These are phyloP conservation scores for Arthrobotrys pseudoclavata DNA, from an alignment of 2,329 filamentous ascomycete genomes.

Conservation along the genomic window DNA sequence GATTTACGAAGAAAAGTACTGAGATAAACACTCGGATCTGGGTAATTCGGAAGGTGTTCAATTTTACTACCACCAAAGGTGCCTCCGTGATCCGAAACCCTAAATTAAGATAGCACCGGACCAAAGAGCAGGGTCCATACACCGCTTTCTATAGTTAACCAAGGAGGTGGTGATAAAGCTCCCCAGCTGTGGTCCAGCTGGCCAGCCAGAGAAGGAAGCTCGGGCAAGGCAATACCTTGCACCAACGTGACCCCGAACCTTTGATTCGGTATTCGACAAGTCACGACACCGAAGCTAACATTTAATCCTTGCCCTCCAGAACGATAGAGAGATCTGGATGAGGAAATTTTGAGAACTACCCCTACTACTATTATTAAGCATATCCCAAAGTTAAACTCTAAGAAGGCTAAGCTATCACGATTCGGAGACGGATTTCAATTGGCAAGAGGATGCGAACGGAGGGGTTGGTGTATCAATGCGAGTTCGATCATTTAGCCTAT, in stretches of 20 bases:
- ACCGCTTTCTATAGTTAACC: background rate
- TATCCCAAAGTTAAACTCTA: background rate
- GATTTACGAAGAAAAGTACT: too few species aligned
- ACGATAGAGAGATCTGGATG: background rate
- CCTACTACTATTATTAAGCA: background rate
- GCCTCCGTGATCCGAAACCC: background rate
- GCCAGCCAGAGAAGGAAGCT: conserved; percentile 31
- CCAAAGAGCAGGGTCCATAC: too few species aligned
- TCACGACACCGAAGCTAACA: conserved; percentile 36
- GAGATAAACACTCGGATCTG: too few species aligned
- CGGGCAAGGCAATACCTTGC: conserved; percentile 22
- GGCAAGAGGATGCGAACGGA: conserved; percentile 37
- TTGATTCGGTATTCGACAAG: conserved; percentile 40
- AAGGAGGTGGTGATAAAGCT: background rate
- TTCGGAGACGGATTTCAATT: conserved; percentile 11
- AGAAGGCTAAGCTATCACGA: conserved; percentile 13
- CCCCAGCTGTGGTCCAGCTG: background rate
- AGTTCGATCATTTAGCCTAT: conserved; percentile 22
- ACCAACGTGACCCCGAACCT: conserved; percentile 37
- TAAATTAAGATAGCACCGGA: background rate
- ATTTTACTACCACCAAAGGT: background rate
- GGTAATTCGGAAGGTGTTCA: too few species aligned
- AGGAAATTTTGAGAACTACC: background rate
- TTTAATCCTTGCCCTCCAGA: conserved; percentile 1
- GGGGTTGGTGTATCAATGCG: conserved; percentile 39